Evolutionary conservation across 371 early-diverging fungal species (phyloP), one percentile per base, ranked within the genome.

Genomic region (Chytridium lagenaria): DNA sequence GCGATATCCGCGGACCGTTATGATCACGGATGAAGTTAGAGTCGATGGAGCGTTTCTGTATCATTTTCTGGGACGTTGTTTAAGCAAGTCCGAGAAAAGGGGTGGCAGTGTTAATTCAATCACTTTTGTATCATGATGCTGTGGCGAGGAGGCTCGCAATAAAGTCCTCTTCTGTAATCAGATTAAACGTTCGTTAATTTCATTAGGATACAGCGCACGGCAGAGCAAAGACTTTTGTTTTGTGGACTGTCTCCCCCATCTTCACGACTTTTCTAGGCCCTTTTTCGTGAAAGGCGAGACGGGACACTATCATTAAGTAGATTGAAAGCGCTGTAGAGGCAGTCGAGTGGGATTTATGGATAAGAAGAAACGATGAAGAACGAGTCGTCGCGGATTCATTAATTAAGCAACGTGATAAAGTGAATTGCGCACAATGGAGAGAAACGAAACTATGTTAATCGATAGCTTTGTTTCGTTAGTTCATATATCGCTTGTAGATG

Each of bases 11-110:
- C 75, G 63, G 28, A 19, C 55, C 23, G 68, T 91, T 28, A 81
- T 88, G 31, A 84, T 92, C 39, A 87, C 90, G 22, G 92, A 92
- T 71, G 87, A 87, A 10, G 76, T 90, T n/a, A 82, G 83, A 16
- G 84, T 90, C 28, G 88, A 88, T 59, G 92, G 85, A 33, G 86
- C 89, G 73, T 92, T 91, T 78, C 63, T 92, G 34, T 90, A 92
- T 64, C 91, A 91, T 74, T 91, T 92, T 76, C 78, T 91, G 38
- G 83, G 82, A 30, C 89, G 90, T 73, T 90, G 90, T 30, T 68
- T 92, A 10, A 88, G 90, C 70, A 82, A 82, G 0, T 19, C 22
- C 10, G 57, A 26, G 57, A 23, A 55, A 23, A 10, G 57, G 10
- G 80, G 77, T 51, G 90, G 87, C 90, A 10, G 90, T 90, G 0